A percentile compares a stretch with the other conserved stretches of the same genome.
Conservation (phyloP, 441 rosid species). For the Euphorbia schlechtendalii region DNA sequence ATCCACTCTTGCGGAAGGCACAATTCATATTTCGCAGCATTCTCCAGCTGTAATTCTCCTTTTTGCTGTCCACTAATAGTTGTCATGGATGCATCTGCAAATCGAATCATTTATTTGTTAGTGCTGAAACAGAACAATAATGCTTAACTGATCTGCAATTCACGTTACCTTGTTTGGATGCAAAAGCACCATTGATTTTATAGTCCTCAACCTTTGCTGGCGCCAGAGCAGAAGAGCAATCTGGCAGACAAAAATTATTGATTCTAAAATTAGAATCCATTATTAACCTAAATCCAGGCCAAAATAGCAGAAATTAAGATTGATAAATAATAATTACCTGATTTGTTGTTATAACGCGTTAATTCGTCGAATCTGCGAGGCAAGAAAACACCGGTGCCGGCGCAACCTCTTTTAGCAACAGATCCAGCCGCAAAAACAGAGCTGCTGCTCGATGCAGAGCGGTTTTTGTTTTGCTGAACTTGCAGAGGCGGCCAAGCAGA, state of each 20-base stretch:
- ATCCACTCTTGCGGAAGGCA: constrained; percentile 65
- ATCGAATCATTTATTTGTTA: not conserved
- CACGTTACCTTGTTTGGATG: constrained; percentile 42
- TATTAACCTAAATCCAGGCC: not conserved
- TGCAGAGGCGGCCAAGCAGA: constrained; percentile 35
- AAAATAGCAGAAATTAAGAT: not conserved
- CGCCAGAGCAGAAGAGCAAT: constrained; percentile 30
- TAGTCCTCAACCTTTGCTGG: constrained; percentile 37
- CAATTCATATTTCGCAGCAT: constrained; percentile 29
- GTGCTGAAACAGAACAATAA: not conserved
- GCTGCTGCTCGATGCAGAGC: constrained; percentile 18
- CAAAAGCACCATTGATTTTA: constrained; percentile 15
- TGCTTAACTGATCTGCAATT: not conserved
- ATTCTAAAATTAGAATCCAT: not conserved
- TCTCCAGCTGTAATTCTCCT: constrained; percentile 23
- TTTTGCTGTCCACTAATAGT: constrained; percentile 44
- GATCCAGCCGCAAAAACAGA: constrained; percentile 31
- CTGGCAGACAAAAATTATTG: constrained; percentile 10
- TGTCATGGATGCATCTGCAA: constrained; percentile 39
- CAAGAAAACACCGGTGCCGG: constrained; percentile 86
- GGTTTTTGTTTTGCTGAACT: constrained; percentile 10
- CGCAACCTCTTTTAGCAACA: constrained; percentile 37
- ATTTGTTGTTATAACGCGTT: constrained; percentile 36
- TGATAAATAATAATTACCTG: constrained; percentile 29
- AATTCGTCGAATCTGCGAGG: constrained; percentile 47